Percentiles rank a stretch among this genome's conserved stretches.
phyloP scores from a whole-genome alignment of 306 rosid species.

The cucumber (Cucumis sativus) region Cucumber_9930_V3 NC_026660.2:9582001-9582500 shows the following conservation, averaged over 20 bases:
- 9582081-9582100: conserved; percentile 3
- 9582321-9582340: neutral
- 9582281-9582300: neutral
- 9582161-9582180: neutral
- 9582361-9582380: conserved; percentile 51
- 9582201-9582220: neutral
- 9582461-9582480: conserved; percentile 54
- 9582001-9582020: neutral
- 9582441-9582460: conserved; percentile 54
- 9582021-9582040: conserved; percentile 89
- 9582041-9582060: conserved; percentile 79
- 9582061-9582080: conserved; percentile 65
- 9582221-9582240: neutral
- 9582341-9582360: neutral
- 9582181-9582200: conserved; percentile 1
- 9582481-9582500: conserved; percentile 60
- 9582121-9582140: neutral
- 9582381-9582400: conserved; percentile 60
- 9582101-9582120: conserved; percentile 9
- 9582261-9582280: neutral
- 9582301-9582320: neutral
- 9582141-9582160: neutral
- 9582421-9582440: conserved; percentile 78
- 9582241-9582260: neutral
- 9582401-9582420: conserved; percentile 85